Evolutionary conservation across 2,329 filamentous ascomycete species (phyloP), one percentile per base, ranked within the genome.

Genomic region (Verruconis gallopava): DNA sequence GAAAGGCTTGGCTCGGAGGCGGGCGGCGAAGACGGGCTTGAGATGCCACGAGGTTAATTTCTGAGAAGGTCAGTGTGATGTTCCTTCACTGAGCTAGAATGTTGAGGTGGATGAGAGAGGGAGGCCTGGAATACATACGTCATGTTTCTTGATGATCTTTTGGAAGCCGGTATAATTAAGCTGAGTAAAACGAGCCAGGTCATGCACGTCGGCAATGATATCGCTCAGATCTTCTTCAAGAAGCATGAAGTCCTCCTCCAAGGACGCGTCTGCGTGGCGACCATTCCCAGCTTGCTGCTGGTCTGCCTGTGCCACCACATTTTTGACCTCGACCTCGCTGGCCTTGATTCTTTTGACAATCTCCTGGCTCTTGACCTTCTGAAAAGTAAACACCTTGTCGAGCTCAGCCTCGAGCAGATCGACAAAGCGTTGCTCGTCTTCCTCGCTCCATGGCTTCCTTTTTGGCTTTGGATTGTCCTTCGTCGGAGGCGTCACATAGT

Each of bases 111-210:
- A n/a, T n/a, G n/a, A n/a, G n/a, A n/a, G 20, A 28, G 17, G 20
- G 17, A 9, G 37, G 33, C 6, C 14, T 11, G 25, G 17, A n/a
- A n/a, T 38, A 67, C 81, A 52, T 63, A 89, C 84, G 66, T 95
- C 91, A 62, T 98, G 91, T 71, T 98, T 98, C 72, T 98, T 98
- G 64, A 98, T 94, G 49, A 98, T 98, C 71, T 98, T 98, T 69
- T 95, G 93, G 60, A 98, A 98, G 4, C 91, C 91, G 1, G 89
- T 96, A 59, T 98, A 98, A 65, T 98, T 98, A 57, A 98, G 68
- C 66, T 95, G 89, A 4, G 93, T 93, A 60, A 94, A 98, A 65
- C 96, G 96, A 61, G 91, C 88, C 46, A 98, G 72, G 55, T 98
- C 91, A 63, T 98, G 89, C 17, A 98, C 91, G 56, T 98, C 89